phyloP scores from a whole-genome alignment of 1,284 basidiomycete genomes.

The Ceratobasidium sp. region DNA sequence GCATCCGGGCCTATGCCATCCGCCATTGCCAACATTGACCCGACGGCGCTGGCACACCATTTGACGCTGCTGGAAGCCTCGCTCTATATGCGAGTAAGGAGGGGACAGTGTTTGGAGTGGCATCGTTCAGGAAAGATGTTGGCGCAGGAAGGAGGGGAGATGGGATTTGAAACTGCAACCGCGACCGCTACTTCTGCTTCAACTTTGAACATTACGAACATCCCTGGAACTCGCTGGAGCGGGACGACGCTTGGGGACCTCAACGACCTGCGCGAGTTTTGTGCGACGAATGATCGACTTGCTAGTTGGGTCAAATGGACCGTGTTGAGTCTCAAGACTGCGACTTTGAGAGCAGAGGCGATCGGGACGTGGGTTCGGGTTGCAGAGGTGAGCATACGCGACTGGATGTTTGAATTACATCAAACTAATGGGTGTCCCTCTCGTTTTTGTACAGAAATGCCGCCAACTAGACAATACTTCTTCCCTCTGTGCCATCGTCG shows the following conservation, averaged over 20 bases:
- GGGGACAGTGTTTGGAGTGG: conserved; percentile 72
- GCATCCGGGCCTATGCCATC: not conserved
- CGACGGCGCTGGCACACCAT: conserved; percentile 71
- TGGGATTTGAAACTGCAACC: not conserved
- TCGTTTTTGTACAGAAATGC: conserved; percentile 66
- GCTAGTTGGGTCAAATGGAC: conserved; percentile 74
- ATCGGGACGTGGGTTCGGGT: conserved; percentile 81
- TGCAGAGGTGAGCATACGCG: conserved; percentile 68
- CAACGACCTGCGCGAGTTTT: conserved; percentile 67
- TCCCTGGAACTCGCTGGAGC: conserved; percentile 35
- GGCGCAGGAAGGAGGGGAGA: not conserved
- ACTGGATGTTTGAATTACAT: not conserved
- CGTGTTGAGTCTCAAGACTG: conserved; percentile 65
- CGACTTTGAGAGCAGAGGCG: conserved; percentile 68
- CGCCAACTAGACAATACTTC: conserved; percentile 72
- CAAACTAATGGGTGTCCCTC: not conserved
- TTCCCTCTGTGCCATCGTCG: conserved; percentile 74
- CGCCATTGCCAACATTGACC: conserved; percentile 58
- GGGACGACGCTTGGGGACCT: conserved; percentile 56
- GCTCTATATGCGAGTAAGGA: conserved; percentile 69
- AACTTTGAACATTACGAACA: not conserved
- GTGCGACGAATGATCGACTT: conserved; percentile 70
- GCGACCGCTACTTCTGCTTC: too few species aligned
- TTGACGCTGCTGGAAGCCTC: conserved; percentile 69
- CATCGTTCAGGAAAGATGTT: conserved; percentile 62